Conservation (phyloP, 1,284 basidiomycete species). For the Cryptococcus jaspeensis region DNA sequence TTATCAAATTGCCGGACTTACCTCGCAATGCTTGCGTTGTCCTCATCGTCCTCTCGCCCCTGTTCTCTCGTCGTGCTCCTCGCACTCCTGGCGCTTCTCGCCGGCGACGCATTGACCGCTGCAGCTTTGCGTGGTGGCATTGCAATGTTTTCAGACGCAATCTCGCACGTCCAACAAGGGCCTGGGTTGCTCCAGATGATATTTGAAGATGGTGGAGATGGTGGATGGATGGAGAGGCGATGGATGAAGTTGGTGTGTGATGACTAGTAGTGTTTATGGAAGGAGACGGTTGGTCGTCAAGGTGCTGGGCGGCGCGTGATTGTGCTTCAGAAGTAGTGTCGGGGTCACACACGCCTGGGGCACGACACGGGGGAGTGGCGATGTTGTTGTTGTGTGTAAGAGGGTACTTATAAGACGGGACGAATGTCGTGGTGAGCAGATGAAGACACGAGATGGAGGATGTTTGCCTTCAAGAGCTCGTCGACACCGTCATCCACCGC, state of each 20-base stretch:
- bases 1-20: constrained; percentile 18
- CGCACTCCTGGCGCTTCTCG: constrained; percentile 27
- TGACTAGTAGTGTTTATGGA: neutral
- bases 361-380: neutral
- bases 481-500: neutral
- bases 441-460: neutral
- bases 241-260: neutral
- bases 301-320: constrained; percentile 7
- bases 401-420: too few species aligned
- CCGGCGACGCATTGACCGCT: constrained; percentile 24
- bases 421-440: neutral
- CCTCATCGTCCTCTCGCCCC: constrained; percentile 30
- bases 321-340: constrained; percentile 7
- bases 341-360: neutral
- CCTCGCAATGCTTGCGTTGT: constrained; percentile 30
- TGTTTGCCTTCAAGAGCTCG: constrained; percentile 8
- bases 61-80: constrained; percentile 10
- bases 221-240: neutral
- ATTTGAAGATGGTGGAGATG: neutral
- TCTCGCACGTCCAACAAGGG: too few species aligned
- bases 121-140: constrained; percentile 22
- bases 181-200: too few species aligned
- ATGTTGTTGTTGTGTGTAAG: neutral
- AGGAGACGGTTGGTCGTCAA: constrained; percentile 5
- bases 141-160: neutral